A percentile compares a stretch with the other conserved stretches of the same genome.
Evolutionary conservation across 2,329 filamentous ascomycete genomes (phyloP).

Genomic region (Colletotrichum sp.): DNA sequence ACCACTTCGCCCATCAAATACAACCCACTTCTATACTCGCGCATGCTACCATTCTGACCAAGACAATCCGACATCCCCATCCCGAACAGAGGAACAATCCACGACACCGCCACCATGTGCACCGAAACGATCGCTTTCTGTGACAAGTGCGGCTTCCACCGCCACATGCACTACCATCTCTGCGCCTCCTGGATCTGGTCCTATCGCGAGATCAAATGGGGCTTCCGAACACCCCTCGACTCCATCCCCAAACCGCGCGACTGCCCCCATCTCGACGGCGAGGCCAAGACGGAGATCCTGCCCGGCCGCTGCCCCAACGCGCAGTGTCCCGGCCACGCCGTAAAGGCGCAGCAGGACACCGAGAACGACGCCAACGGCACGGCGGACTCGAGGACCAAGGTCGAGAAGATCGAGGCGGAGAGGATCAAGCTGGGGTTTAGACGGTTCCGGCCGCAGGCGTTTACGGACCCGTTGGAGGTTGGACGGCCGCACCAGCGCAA

Average conservation of each 20-base stretch:
- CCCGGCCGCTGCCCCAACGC: conserved; percentile 16
- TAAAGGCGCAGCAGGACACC: background rate
- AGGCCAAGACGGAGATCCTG: conserved; percentile 7
- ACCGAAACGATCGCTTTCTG: conserved; percentile 19
- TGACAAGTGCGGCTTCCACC: conserved; percentile 16
- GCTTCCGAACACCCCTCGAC: conserved; percentile 4
- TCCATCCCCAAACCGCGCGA: conserved; percentile 5
- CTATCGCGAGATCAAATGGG: conserved; percentile 4
- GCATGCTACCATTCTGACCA: background rate
- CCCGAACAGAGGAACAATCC: background rate
- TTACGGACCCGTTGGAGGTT: conserved; percentile 5
- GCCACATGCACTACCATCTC: conserved; percentile 19
- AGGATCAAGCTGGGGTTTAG: conserved; percentile 6
- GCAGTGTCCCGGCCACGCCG: background rate
- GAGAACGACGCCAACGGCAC: conserved; percentile 40
- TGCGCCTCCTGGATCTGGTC: conserved; percentile 8
- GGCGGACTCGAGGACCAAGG: conserved; percentile 83
- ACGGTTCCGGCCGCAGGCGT: background rate
- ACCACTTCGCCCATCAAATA: background rate
- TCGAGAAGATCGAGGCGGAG: conserved; percentile 83
- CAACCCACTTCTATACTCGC: background rate
- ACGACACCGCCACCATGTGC: conserved; percentile 15
- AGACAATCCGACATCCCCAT: background rate
- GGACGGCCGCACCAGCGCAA: conserved; percentile 14
- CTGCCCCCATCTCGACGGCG: conserved; percentile 9